Evolutionary conservation across 2,329 filamentous ascomycete species (phyloP).

Genomic region (Fusarium redolens): DNA sequence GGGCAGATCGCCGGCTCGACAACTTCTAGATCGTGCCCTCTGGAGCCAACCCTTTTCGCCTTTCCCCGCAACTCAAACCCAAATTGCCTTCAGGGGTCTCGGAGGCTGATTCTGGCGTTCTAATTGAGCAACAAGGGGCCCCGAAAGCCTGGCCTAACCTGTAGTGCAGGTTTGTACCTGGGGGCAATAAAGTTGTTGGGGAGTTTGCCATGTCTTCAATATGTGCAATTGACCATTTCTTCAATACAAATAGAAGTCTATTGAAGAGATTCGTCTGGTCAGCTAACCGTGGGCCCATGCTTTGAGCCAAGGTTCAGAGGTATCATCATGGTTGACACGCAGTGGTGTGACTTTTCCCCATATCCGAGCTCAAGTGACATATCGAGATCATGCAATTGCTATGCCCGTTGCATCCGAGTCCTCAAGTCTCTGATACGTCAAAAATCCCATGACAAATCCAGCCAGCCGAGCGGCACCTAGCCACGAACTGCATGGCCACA

Average conservation of each 20-base stretch:
- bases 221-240: background rate
- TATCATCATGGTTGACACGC: slow-evolving; percentile 10
- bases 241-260: background rate
- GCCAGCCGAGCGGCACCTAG: background rate
- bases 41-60: slow-evolving; percentile 5
- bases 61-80: slow-evolving; percentile 28
- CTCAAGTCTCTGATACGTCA: slow-evolving; percentile 16
- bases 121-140: background rate
- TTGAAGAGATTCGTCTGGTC: background rate
- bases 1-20: slow-evolving; percentile 21
- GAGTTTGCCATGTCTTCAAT: background rate
- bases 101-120: slow-evolving; percentile 13
- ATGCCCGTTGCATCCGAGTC: slow-evolving; percentile 12
- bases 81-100: slow-evolving; percentile 34
- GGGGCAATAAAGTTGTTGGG: slow-evolving; percentile 3
- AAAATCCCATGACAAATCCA: slow-evolving; percentile 4
- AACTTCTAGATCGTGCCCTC: slow-evolving; percentile 15
- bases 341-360: slow-evolving; percentile 36
- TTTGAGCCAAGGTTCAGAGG: background rate
- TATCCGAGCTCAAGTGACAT: slow-evolving; percentile 11
- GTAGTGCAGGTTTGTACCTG: background rate
- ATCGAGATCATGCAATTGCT: slow-evolving; percentile 34
- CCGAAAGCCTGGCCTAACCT: background rate
- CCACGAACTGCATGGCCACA: slow-evolving; percentile 21
- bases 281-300: slow-evolving; percentile 29